These are phyloP conservation scores for Entomortierella lignicola DNA, from an alignment of 192 early-diverging fungal species.

Conservation along the genomic window DNA sequence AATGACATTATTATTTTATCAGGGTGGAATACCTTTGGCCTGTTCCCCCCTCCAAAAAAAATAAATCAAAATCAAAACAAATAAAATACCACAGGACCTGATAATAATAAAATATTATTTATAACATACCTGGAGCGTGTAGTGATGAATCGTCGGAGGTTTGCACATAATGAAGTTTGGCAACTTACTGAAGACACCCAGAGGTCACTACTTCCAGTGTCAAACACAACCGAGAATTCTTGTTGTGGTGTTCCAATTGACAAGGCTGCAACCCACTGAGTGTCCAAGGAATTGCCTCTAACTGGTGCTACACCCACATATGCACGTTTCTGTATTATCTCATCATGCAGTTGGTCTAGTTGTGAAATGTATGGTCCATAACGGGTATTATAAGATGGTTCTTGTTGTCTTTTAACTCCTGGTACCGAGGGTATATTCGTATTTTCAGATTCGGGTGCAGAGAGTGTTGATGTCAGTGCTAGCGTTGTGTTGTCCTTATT, in stretches of 20 bases:
- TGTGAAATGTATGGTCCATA: not conserved
- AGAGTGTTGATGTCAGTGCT: not conserved
- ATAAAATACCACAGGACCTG: not conserved
- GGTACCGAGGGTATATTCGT: not conserved
- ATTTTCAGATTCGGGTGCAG: not conserved
- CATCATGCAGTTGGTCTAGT: not conserved
- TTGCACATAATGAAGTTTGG: conserved; percentile 54
- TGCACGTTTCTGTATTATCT: conserved; percentile 27
- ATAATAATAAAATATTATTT: not conserved
- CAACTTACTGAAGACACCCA: conserved; percentile 68
- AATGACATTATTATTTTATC: too few relatives aligned
- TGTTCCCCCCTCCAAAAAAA: too few relatives aligned
- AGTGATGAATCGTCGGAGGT: conserved; percentile 62
- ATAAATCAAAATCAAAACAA: too few relatives aligned
- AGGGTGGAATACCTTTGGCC: too few relatives aligned
- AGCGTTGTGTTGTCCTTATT: not conserved
- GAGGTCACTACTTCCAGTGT: conserved; percentile 70
- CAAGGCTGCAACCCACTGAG: conserved; percentile 55
- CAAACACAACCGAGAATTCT: conserved; percentile 68
- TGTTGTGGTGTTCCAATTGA: conserved; percentile 66
- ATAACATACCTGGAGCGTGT: conserved; percentile 57
- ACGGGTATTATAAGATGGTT: not conserved
- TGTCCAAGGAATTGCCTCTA: conserved; percentile 43
- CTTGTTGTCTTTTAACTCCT: not conserved
- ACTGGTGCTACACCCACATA: conserved; percentile 49